phyloP scores from a whole-genome alignment of 306 rosid genomes.

The Elaeagnus macrophylla region DNA sequence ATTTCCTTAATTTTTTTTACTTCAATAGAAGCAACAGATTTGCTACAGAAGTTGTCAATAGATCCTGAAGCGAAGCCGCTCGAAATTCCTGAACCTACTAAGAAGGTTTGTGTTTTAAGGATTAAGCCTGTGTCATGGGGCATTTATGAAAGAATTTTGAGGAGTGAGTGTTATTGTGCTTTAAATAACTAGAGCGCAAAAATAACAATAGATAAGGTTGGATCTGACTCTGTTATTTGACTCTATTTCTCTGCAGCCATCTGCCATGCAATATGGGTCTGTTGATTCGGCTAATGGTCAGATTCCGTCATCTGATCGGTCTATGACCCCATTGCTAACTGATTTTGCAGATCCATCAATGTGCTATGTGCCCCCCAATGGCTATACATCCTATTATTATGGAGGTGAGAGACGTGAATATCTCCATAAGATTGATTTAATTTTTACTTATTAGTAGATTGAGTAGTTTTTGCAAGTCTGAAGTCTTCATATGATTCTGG shows the following conservation, averaged over 20 bases:
- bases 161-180: neutral
- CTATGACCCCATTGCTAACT: conserved; percentile 57
- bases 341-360: conserved; percentile 63
- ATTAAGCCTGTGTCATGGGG: neutral
- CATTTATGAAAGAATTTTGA: neutral
- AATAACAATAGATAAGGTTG: too few species aligned
- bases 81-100: conserved; percentile 75
- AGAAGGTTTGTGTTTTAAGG: conserved; percentile 38
- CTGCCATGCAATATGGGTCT: conserved; percentile 62
- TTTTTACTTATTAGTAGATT: neutral
- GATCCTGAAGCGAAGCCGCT: conserved; percentile 72
- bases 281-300: conserved; percentile 72
- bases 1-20: conserved; percentile 41
- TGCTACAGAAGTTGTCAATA: conserved; percentile 74
- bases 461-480: too few species aligned
- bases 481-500: too few species aligned
- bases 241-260: conserved; percentile 29
- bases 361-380: conserved; percentile 76
- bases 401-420: conserved; percentile 39
- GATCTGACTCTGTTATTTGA: too few species aligned
- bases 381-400: conserved; percentile 65
- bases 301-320: conserved; percentile 65
- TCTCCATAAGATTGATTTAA: neutral
- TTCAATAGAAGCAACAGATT: conserved; percentile 69
- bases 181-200: neutral